Evolutionary conservation across 495 filamentous ascomycete species (phyloP).

Genomic region (Aspergillus steynii): DNA sequence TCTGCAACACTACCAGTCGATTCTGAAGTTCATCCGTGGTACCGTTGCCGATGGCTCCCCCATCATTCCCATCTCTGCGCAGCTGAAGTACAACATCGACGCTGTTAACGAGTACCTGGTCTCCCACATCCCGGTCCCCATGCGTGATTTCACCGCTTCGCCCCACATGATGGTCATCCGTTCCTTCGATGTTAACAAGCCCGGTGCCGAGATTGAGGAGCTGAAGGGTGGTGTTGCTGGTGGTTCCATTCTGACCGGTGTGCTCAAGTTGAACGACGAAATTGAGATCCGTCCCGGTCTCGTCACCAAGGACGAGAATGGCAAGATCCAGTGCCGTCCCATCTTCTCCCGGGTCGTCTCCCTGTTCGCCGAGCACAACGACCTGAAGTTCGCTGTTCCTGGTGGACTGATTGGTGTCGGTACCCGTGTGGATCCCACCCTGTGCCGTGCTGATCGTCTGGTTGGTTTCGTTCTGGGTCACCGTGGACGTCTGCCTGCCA

Average conservation of each 20-base stretch:
- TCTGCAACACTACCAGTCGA: constrained; percentile 89
- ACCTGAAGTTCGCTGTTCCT: constrained; percentile 94
- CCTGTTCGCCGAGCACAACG: constrained; percentile 96
- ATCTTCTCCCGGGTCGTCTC: constrained; percentile 95
- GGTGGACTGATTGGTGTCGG: constrained; percentile 97
- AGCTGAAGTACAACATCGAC: constrained; percentile 99
- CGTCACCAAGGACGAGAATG: constrained; percentile 88
- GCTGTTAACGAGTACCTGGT: constrained; percentile 94
- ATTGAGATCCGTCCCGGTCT: constrained; percentile 98
- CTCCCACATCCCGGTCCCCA: constrained; percentile 86
- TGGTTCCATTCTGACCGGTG: constrained; percentile 92
- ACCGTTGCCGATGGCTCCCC: constrained; percentile 95
- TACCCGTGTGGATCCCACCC: constrained; percentile 92
- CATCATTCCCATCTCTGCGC: constrained; percentile 96
- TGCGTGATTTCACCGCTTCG: constrained; percentile 82
- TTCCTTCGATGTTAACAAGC: constrained; percentile 99
- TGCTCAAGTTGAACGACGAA: constrained; percentile 93
- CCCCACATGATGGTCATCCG: constrained; percentile 99
- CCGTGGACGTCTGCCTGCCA: constrained; percentile 84
- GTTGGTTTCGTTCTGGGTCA: constrained; percentile 97
- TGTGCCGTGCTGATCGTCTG: constrained; percentile 97
- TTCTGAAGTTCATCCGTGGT: constrained; percentile 95
- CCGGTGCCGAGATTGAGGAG: constrained; percentile 98
- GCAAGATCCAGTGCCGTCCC: constrained; percentile 90
- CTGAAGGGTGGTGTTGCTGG: constrained; percentile 98